phyloP scores from a whole-genome alignment of 371 early-diverging fungal genomes.

The Catenaria anguillulae region DNA sequence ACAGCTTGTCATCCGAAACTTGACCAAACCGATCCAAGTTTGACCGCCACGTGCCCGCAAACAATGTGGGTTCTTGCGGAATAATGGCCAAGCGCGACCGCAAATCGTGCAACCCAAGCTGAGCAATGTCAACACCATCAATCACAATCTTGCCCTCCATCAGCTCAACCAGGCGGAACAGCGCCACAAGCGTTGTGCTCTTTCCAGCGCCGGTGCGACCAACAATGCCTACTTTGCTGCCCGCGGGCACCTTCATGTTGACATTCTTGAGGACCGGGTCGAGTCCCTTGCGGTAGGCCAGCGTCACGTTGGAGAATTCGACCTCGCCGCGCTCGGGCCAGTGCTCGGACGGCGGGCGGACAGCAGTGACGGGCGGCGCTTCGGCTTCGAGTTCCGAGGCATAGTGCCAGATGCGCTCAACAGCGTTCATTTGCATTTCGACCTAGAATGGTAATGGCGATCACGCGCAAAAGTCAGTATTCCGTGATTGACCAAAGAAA shows the following conservation, averaged over 20 bases:
- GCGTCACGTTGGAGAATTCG: conserved; percentile 43
- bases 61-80: conserved; percentile 91
- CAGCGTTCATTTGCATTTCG: too few species aligned
- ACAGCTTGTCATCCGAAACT: conserved; percentile 56
- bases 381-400: conserved; percentile 58
- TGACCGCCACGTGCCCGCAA: conserved; percentile 33
- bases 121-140: conserved; percentile 71
- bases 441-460: conserved; percentile 68
- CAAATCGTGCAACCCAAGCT: conserved; percentile 59
- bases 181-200: conserved; percentile 60
- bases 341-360: conserved; percentile 19
- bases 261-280: conserved; percentile 49
- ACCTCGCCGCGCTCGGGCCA: too few species aligned
- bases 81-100: too few species aligned
- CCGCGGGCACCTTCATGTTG: conserved; percentile 41
- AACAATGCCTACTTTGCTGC: too few species aligned
- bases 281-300: conserved; percentile 52
- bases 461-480: too few species aligned
- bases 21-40: conserved; percentile 68
- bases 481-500: too few species aligned
- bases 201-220: too few species aligned
- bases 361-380: conserved; percentile 40
- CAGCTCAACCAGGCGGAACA: conserved; percentile 85
- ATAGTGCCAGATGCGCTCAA: conserved; percentile 68
- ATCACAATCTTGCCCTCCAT: too few species aligned